A percentile compares a stretch with the other conserved stretches of the same genome.
phyloP scores from a whole-genome alignment of 2,329 filamentous ascomycete genomes.

The Trichoderma sp. region DNA sequence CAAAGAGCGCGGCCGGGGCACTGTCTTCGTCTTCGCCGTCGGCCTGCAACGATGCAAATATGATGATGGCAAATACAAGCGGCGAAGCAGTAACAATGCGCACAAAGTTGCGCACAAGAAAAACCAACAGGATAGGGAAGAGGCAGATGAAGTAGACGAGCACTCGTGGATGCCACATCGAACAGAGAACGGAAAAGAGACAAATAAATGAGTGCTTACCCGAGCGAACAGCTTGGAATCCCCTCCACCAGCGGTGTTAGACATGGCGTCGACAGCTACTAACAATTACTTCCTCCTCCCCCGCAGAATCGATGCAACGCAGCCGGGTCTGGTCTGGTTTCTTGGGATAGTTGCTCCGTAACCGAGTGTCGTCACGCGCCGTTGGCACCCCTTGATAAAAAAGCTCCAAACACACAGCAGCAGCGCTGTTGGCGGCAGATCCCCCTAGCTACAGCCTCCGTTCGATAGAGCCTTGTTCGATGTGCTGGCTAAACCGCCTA shows the following conservation, averaged over 20 bases:
- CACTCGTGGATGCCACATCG: not conserved
- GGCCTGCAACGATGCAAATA: not conserved
- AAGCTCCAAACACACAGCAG: not conserved
- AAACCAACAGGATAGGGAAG: conserved; percentile 23
- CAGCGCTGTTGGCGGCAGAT: not conserved
- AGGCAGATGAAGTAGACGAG: not conserved
- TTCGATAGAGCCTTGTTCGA: conserved; percentile 8
- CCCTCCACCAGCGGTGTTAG: conserved; percentile 65
- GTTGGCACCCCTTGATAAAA: not conserved
- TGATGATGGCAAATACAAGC: not conserved
- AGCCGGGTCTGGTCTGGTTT: not conserved
- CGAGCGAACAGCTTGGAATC: conserved; percentile 99
- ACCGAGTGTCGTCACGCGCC: not conserved
- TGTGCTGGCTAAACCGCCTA: conserved; percentile 4
- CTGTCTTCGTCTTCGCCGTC: not conserved
- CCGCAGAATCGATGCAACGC: conserved; percentile 14
- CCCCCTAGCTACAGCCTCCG: not conserved
- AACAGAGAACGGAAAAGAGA: conserved; percentile 22
- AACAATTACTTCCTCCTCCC: conserved; percentile 12
- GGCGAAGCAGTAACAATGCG: not conserved
- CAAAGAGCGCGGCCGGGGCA: not conserved
- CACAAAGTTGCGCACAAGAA: not conserved
- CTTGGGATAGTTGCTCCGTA: not conserved
- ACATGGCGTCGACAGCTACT: conserved; percentile 42
- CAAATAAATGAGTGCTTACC: conserved; percentile 56